Evolutionary conservation across 257 asterid genomes (phyloP).

Genomic region (Forsythia suspensa): DNA sequence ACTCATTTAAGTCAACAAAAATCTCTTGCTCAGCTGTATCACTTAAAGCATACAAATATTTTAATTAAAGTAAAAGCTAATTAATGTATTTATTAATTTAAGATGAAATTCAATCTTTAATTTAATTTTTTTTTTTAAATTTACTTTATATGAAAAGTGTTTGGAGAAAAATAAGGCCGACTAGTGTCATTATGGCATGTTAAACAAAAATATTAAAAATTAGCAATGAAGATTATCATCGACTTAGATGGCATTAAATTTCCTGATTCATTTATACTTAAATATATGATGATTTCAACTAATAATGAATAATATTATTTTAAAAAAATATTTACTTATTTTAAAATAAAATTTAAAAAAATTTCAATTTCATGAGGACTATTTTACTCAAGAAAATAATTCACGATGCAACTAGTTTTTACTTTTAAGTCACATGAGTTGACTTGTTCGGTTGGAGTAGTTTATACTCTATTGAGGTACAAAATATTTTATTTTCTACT

Average conservation of each 20-base stretch:
- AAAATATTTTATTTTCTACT: too few relatives aligned
- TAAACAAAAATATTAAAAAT: too few relatives aligned
- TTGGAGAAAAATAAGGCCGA: background rate
- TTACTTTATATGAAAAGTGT: background rate
- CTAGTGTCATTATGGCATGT: background rate
- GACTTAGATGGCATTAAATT: too few relatives aligned
- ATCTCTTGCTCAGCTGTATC: background rate
- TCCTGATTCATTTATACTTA: too few relatives aligned
- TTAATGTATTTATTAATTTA: background rate
- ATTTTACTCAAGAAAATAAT: background rate
- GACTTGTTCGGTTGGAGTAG: background rate
- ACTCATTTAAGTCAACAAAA: background rate
- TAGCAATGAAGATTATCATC: too few relatives aligned
- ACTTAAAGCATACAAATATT: background rate
- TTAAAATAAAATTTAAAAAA: too few relatives aligned
- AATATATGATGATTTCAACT: too few relatives aligned
- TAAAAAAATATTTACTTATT: too few relatives aligned
- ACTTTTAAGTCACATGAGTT: background rate
- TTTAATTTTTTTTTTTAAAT: background rate
- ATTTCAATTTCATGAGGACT: background rate
- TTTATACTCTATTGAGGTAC: too few relatives aligned
- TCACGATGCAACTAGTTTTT: too few relatives aligned
- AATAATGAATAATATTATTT: too few relatives aligned
- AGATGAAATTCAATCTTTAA: background rate
- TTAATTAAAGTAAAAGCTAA: background rate